Conservation (phyloP, 495 filamentous ascomycete genomes). For the Tirmania nivea region DNA sequence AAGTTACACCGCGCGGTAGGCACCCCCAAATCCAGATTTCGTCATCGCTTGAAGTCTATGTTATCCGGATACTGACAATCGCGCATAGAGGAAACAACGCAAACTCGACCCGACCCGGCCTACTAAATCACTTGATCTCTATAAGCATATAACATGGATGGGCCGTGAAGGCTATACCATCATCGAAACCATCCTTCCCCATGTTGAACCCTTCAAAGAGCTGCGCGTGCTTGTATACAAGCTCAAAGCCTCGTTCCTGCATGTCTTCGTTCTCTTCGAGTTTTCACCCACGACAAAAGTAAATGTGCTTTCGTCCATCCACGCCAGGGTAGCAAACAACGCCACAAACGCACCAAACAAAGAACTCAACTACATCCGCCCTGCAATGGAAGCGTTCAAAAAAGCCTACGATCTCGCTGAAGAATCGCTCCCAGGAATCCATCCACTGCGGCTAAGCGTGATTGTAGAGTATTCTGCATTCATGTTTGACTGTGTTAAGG, state of each 20-base stretch:
- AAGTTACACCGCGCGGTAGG: constrained; percentile 50
- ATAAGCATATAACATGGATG: constrained; percentile 90
- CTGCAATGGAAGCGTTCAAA: constrained; percentile 58
- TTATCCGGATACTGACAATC: not conserved
- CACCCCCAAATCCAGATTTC: not conserved
- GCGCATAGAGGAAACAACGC: constrained; percentile 41
- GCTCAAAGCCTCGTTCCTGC: constrained; percentile 79
- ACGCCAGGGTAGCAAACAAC: constrained; percentile 2
- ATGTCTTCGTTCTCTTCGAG: constrained; percentile 92
- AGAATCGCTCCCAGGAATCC: constrained; percentile 54
- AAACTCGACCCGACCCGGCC: constrained; percentile 56
- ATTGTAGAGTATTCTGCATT: constrained; percentile 92
- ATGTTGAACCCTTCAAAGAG: constrained; percentile 42
- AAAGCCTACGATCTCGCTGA: constrained; percentile 58
- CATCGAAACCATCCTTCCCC: constrained; percentile 67
- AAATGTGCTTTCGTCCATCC: constrained; percentile 27
- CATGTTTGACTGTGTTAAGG: constrained; percentile 79
- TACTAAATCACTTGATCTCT: constrained; percentile 61
- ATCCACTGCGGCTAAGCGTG: constrained; percentile 73
- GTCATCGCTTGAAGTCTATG: not conserved
- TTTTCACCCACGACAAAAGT: constrained; percentile 30
- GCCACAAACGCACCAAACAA: not conserved
- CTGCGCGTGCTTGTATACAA: constrained; percentile 78
- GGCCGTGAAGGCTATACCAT: constrained; percentile 76
- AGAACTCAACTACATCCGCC: constrained; percentile 53